Conservation (phyloP, 306 rosid species). For the Lathyrus sativus region DNA sequence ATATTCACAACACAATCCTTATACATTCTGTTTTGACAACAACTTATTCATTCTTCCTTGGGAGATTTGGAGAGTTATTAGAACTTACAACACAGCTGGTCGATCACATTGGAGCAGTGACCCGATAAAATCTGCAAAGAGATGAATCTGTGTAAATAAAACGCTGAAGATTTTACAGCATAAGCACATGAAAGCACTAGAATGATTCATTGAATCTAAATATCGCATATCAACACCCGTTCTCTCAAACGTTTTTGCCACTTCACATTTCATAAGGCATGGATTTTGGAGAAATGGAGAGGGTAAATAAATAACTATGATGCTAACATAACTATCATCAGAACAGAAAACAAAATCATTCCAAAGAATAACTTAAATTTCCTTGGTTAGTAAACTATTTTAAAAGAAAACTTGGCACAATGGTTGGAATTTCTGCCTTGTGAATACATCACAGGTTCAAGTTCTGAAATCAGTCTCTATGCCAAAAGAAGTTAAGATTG, state of each 20-base stretch:
- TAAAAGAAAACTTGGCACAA: no score
- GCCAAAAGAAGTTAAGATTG: no score
- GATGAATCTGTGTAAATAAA: slow-evolving; percentile 16
- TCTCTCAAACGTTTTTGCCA: neutral
- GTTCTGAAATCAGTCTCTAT: no score
- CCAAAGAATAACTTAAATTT: no score
- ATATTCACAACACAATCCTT: slow-evolving; percentile 17
- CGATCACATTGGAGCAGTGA: neutral
- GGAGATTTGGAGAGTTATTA: slow-evolving; percentile 2
- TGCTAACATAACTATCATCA: no score
- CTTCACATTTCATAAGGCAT: neutral
- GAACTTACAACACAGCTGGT: neutral
- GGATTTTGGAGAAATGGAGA: neutral
- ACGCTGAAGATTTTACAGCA: slow-evolving; percentile 13
- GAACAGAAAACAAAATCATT: no score
- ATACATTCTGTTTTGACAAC: slow-evolving; percentile 21
- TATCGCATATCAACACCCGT: no score
- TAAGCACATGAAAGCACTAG: slow-evolving; percentile 6
- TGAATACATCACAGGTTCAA: no score
- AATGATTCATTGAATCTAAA: neutral
- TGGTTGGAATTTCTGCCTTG: no score
- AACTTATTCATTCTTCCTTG: slow-evolving; percentile 22
- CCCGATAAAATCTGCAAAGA: neutral
- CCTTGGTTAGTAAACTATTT: no score
- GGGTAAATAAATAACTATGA: no score